These are phyloP conservation scores for Schizochytrium sp. DNA, from an alignment of 108 stramenopile species.

Conservation along the genomic window DNA sequence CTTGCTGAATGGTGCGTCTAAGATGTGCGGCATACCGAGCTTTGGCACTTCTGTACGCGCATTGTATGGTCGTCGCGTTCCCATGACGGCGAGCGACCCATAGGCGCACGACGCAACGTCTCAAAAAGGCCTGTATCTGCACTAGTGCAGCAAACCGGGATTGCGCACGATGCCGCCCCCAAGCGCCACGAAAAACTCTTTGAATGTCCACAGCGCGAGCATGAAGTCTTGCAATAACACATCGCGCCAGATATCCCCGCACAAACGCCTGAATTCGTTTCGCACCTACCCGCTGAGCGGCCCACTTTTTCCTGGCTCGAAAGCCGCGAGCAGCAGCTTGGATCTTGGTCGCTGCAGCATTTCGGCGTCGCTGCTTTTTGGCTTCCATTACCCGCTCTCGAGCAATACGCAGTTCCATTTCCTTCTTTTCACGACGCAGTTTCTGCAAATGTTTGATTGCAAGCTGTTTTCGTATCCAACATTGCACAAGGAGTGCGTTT, in stretches of 20 bases:
- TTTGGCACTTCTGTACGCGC: neutral
- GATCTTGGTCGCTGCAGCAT: neutral
- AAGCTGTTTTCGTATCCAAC: too few relatives aligned
- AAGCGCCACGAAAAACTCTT: neutral
- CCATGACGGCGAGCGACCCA: neutral
- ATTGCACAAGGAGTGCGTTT: too few relatives aligned
- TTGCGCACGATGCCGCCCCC: neutral
- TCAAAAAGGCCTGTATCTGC: neutral
- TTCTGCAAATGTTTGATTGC: too few relatives aligned
- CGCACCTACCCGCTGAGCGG: neutral
- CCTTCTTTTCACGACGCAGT: too few relatives aligned
- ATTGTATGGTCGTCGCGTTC: neutral
- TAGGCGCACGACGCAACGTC: neutral
- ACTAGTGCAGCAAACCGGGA: neutral
- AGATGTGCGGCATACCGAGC: neutral
- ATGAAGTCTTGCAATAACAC: neutral
- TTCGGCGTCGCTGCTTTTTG: too few relatives aligned
- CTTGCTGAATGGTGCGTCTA: neutral
- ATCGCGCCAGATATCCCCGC: neutral
- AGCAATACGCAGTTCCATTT: too few relatives aligned
- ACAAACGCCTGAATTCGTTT: neutral
- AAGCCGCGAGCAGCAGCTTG: neutral
- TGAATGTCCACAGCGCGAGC: neutral
- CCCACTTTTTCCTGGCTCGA: neutral
- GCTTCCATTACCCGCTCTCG: too few relatives aligned